Base-by-base conservation (phyloP, 345 rosid species). In the Moricandia moricandioides region DNA sequence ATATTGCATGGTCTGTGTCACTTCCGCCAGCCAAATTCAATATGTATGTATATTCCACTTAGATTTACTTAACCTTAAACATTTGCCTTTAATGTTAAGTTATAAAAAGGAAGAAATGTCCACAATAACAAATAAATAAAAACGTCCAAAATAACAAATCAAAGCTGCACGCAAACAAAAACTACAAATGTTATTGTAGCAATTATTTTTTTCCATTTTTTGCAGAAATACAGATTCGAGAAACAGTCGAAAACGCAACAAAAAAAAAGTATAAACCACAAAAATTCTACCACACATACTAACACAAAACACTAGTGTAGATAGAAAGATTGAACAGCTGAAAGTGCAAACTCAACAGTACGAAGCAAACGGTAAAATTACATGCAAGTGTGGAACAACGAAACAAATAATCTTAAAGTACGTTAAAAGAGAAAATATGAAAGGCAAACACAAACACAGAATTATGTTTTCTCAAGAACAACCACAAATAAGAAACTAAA, bases 1-100 rank as follows among this genome's bases (percentile, higher is more conserved):
- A 6, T 76, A 62, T 55, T 71, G 62, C 72, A 65, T 71, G 26
- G 35, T 71, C 59, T 78, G 72, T 72, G 78, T 78, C 73, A 78
- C 58, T 72, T 67, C 77, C 64, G 72, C 72, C 77, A 49, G 72
- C 73, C 77, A 71, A 67, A 51, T 72, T 58, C 63, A 45, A 31
- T 64, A 18, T 69, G 10, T 63, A 43, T 76, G 5, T 26, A 21
- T 76, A 39, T 24, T 31, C 70, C 60, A 26, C 52, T 76, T 70
- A 70, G 49, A 77, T 77, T 77, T 63, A 43, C 61, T 24, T 18
- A 65, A 55, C 30, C 66, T 5, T 14, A n/a, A n/a, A 13, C 51
- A 14, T 21, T 69, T 76, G 33, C 52, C 57, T 30, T 43, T 68
- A 47, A 58, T 47, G 12, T 52, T 52, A 52, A 4, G 0, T 30